phyloP scores from a whole-genome alignment of 371 early-diverging fungal genomes.

The Rhizopus delemar region DNA sequence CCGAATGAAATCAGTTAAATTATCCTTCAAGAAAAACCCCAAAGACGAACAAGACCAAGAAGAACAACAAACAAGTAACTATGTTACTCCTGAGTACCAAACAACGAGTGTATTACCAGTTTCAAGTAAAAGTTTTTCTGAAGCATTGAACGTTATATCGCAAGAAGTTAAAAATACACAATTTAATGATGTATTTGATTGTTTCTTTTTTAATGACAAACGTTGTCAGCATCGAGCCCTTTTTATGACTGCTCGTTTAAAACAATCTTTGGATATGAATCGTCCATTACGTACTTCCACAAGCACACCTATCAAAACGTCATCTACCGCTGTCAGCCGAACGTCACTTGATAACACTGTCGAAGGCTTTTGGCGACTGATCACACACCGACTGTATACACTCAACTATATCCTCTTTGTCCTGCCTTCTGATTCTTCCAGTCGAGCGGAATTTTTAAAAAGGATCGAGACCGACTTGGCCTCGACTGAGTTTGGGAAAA shows the following conservation, averaged over 20 bases:
- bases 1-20: slow-evolving; percentile 39
- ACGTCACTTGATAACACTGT: slow-evolving; percentile 8
- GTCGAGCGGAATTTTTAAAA: slow-evolving; percentile 31
- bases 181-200: slow-evolving; percentile 44
- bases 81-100: slow-evolving; percentile 3
- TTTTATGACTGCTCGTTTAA: slow-evolving; percentile 47
- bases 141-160: slow-evolving; percentile 43
- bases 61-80: slow-evolving; percentile 7
- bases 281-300: slow-evolving; percentile 14
- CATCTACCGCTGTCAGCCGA: background rate
- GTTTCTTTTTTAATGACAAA: slow-evolving; percentile 51
- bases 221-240: slow-evolving; percentile 50
- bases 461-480: slow-evolving; percentile 28
- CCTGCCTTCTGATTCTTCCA: slow-evolving; percentile 34
- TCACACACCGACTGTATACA: slow-evolving; percentile 48
- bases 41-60: slow-evolving; percentile 9
- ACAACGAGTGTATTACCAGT: slow-evolving; percentile 15
- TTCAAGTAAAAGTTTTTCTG: slow-evolving; percentile 31
- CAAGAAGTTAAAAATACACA: slow-evolving; percentile 38
- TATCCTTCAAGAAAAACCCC: slow-evolving; percentile 21
- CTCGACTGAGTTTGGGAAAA: slow-evolving; percentile 30
- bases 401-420: slow-evolving; percentile 48
- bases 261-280: slow-evolving; percentile 33
- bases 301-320: slow-evolving; percentile 17
- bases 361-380: slow-evolving; percentile 37